Conservation (phyloP, 345 rosid species). For the Gynandropsis gynandra region DNA sequence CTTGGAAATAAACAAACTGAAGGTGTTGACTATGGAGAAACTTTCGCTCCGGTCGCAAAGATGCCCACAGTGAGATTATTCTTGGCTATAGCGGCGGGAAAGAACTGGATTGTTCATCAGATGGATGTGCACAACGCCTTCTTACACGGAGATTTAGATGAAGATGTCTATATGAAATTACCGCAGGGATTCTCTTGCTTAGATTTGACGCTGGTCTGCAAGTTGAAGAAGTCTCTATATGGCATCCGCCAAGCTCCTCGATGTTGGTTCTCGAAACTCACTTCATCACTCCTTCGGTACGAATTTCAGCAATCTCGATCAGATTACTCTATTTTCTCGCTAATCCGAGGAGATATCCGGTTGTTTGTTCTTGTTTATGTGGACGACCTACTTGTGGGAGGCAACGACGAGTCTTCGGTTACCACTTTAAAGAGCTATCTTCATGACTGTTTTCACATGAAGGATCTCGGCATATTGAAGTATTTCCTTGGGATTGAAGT, state of each 20-base stretch:
- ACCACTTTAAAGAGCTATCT: background rate
- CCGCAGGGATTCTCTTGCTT: background rate
- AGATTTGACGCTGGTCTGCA: background rate
- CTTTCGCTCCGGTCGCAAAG: background rate
- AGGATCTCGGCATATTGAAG: background rate
- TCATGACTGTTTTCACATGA: background rate
- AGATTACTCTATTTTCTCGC: background rate
- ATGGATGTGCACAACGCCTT: background rate
- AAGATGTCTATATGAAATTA: background rate
- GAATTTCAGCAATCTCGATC: background rate
- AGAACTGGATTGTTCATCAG: background rate
- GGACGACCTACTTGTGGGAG: background rate
- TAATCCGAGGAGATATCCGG: background rate
- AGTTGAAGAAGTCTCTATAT: background rate
- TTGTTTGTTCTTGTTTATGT: background rate
- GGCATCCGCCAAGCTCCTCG: background rate
- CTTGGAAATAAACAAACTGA: background rate
- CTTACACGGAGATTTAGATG: background rate
- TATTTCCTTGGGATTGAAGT: background rate
- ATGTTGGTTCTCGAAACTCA: background rate
- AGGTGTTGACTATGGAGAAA: background rate
- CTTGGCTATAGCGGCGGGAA: background rate
- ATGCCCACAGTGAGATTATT: background rate
- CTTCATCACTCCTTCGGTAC: background rate
- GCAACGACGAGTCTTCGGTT: background rate